Evolutionary conservation across 345 rosid genomes (phyloP), one percentile per base, ranked within the genome.

Genomic region (Reutealis trisperma): DNA sequence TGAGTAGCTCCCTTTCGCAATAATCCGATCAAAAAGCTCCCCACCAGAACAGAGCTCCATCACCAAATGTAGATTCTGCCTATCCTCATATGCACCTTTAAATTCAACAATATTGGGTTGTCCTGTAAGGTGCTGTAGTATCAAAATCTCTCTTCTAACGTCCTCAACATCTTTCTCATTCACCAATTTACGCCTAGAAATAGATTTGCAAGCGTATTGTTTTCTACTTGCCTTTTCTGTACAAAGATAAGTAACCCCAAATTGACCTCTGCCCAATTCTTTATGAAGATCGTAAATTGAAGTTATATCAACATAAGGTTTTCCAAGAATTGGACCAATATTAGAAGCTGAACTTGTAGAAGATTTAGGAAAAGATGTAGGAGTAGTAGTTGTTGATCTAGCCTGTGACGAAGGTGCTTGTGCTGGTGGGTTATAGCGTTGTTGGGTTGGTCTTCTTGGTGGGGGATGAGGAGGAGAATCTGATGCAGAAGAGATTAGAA

Each of bases 401-500:
- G 37, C 37, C n/a, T 49, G 27, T 8, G 57, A 62, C 25, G 32
- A 62, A 10, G 25, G 63, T 1, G 75, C n/a, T n/a, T n/a, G 71
- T 1, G 41, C 47, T 4, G 63, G 75, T 9, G 54, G 68, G 67
- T 57, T 1, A 63, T 72, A 0, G 45, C 44, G 85, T 10, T 37
- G 52, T 13, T 12, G 76, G 30, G 87, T 37, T 52, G 85, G 77
- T 54, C 65, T 71, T 67, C 71, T 78, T 18, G 89, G 80, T 32
- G 16, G 63, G 8, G 41, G 55, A 24, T 25, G 83, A 49, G 79
- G 85, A 70, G 87, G 85, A 45, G 91, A 81, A 13, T 82, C 84
- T 1, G 77, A 68, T 30, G 90, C 79, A 14, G 85, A 85, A 63
- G 85, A 83, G 83, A 91, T 89, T 52, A 90, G 96, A 78, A 88